Base-by-base conservation (phyloP, 73 alveolate species). In the Paramecium biaurelia region DNA sequence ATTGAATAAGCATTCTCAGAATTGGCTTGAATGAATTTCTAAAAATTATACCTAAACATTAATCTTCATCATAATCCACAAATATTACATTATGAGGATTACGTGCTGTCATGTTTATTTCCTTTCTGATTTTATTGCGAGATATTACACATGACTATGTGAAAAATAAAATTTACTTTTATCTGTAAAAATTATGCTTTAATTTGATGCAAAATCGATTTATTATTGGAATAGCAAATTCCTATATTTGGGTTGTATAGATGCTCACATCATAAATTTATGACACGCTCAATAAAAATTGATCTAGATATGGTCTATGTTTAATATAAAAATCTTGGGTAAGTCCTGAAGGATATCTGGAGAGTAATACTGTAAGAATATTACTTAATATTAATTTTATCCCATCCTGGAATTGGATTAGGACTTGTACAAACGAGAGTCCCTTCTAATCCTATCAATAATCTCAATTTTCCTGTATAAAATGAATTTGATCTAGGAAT, bases 121-220 rank as follows among this genome's bases (percentile, higher is more conserved):
- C 86, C 45, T 72, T 72, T 35, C 37, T 32, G 59, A 72, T 32
- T 12, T 72, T 37, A 12, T 72, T 14, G 10, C 86, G 53, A 20
- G 58, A 35, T 72, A 3, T 1, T 72, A 72, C 86, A 72, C 86
- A 72, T 38, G 56, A 72, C 58, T 72, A 72, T 72, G 86, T 72
- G 86, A 35, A 72, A 72, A 37, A 35, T 35, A 72, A 35, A 35
- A 72, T 34, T 34, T 72, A 72, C 86, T 72, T 72, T 35, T 72
- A 72, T 72, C 86, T 72, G 86, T 34, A 72, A 34, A 35, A 72
- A 35, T 38, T 32, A 3, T 34, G 58, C 5, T 34, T 4, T 9
- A 72, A 4, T 10, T 9, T 38, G n/a, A 35, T 38, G 32, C 35
- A 21, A 20, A 72, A 72, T 35, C 35, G 37, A 21, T 72, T 14